Evolutionary conservation across 202 grass and related monocot species (phyloP).

Genomic region (Panicum hallii): DNA sequence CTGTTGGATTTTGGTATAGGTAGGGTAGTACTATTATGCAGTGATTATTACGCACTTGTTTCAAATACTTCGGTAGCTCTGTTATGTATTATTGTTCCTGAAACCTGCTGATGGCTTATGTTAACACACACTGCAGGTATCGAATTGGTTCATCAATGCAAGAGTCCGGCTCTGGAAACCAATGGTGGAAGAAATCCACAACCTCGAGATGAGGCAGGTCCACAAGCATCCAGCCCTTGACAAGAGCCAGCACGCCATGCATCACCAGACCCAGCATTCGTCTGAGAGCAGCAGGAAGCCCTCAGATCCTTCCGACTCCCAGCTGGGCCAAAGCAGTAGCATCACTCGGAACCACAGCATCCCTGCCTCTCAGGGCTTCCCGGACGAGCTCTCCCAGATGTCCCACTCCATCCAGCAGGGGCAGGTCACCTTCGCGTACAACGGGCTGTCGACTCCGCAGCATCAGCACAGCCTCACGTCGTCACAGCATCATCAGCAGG

Average conservation of each 20-base stretch:
- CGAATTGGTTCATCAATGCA: constrained; percentile 99
- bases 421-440: constrained; percentile 60
- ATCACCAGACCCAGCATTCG: constrained; percentile 52
- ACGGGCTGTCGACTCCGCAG: constrained; percentile 37
- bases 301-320: constrained; percentile 53
- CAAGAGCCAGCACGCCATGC: constrained; percentile 39
- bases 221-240: constrained; percentile 61
- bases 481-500: constrained; percentile 49
- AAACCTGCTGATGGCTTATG: background rate
- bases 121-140: constrained; percentile 61
- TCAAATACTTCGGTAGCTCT: background rate
- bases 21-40: background rate
- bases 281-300: constrained; percentile 64
- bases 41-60: background rate
- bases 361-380: constrained; percentile 44
- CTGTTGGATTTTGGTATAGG: background rate
- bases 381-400: constrained; percentile 62
- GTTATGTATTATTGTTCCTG: background rate
- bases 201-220: constrained; percentile 84
- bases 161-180: constrained; percentile 98
- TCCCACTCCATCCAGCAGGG: constrained; percentile 62
- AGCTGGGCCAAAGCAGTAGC: constrained; percentile 48
- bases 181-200: constrained; percentile 98
- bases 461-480: constrained; percentile 37
- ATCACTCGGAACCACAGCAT: constrained; percentile 52